Conservation (phyloP, 805 yeast genomes). For the Teunomyces lycoperdinae region DNA sequence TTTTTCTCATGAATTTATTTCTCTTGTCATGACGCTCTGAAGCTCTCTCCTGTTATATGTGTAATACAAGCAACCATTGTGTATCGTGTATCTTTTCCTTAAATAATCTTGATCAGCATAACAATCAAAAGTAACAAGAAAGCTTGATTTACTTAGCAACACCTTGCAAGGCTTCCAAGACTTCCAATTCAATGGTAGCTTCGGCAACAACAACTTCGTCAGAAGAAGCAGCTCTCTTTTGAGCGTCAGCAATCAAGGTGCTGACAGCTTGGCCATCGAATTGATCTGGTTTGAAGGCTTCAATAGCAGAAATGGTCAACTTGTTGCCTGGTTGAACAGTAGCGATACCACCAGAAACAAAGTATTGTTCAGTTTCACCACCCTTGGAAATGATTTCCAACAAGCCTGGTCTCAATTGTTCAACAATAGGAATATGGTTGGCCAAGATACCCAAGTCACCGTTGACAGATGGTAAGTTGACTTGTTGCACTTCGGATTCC, state of each 20-base stretch:
- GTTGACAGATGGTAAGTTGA: slow-evolving; percentile 90
- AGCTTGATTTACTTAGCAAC: slow-evolving; percentile 57
- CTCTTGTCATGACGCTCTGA: too few relatives aligned
- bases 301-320: slow-evolving; percentile 87
- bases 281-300: slow-evolving; percentile 88
- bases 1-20: too few relatives aligned
- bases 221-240: slow-evolving; percentile 79
- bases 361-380: slow-evolving; percentile 71
- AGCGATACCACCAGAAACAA: slow-evolving; percentile 95
- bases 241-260: slow-evolving; percentile 85
- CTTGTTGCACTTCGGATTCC: slow-evolving; percentile 62
- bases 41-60: too few relatives aligned
- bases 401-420: slow-evolving; percentile 94
- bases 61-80: too few relatives aligned
- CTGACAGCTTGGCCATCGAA: slow-evolving; percentile 79
- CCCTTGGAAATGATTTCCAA: slow-evolving; percentile 84
- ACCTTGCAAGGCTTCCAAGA: slow-evolving; percentile 87
- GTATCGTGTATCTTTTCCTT: too few relatives aligned
- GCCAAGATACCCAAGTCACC: slow-evolving; percentile 98
- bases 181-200: slow-evolving; percentile 94
- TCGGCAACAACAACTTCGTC: slow-evolving; percentile 90
- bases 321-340: slow-evolving; percentile 93
- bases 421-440: slow-evolving; percentile 95
- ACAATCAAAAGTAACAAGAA: too few relatives aligned
- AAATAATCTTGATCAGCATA: too few relatives aligned